Base-by-base conservation (phyloP, 148 eudicot genomes). In the Persicaria maculosa region DNA sequence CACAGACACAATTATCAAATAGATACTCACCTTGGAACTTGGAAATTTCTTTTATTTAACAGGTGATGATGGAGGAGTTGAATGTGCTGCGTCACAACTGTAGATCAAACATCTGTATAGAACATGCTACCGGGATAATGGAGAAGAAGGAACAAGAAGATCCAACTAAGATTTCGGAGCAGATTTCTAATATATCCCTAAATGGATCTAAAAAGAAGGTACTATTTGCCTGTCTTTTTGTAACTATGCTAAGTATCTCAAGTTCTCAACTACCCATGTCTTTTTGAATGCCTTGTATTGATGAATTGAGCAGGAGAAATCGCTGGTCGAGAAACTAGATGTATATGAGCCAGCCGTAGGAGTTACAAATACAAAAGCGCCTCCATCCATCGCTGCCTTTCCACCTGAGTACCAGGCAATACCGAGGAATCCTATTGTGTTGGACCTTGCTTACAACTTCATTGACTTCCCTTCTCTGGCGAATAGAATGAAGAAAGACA, bases 21-120 rank as follows among this genome's bases (percentile, higher is more conserved):
- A 31, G 40, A 31, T 31, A 31, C 40, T 31, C 40, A 2, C 40
- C 40, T 31, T 31, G 40, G 40, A 31, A 31, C 40, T 31, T 31
- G 40, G 40, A 31, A 31, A 31, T 31, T 31, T 31, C 40, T 31
- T 31, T 31, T 31, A 44, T 20, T 43, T 70, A 44, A 61, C 88
- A 93, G 97, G 89, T 48, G 10, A 77, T 89, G 79, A 31, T 88
- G 74, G 85, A 84, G 80, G 91, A 88, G 77, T 79, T 93, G 91
- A 86, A 79, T 83, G 78, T 78, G 64, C 77, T 93, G 48, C 83
- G 80, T 62, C 77, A 81, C 17, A 86, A 86, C 25, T 80, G 94
- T 79, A 85, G 98, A 87, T 84, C 92, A 72, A 89, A 84, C 79
- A 88, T 85, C 68, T 93, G 98, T 77, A 89, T 91, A 75, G 98